Evolutionary conservation across 164 flowering plant species (phyloP), one percentile per base, ranked within the genome.

Genomic region (Warburgia ugandensis): DNA sequence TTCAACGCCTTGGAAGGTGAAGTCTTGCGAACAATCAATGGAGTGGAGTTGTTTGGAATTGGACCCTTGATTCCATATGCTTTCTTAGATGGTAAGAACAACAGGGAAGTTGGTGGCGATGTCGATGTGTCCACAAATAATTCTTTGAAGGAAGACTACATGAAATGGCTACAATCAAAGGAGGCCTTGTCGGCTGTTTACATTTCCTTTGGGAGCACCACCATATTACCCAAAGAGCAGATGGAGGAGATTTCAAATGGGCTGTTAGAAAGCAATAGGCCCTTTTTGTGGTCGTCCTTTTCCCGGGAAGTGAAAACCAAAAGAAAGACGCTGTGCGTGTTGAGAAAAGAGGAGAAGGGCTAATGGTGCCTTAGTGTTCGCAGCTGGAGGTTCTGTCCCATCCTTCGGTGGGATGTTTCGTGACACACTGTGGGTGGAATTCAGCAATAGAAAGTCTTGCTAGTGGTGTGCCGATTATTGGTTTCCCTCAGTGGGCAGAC

Each of bases 11-110:
- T 78, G 7, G 86, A 80, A 48, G 26, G 33, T 0, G 56, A 50
- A 8, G 42, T 65, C 0, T 3, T 71, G 2, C 22, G 13, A 4
- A 52, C 52, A 43, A 33, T 64, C 50, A 57, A 45, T 5, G 25
- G 40, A 13, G 11, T 55, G 2, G 59, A 65, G 0, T 0, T 73
- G 32, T 29, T 70, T 3, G 61, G 57, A 2, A 28, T 83, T 2
- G 86, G 91, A 8, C 91, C 83, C 2, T 45, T 76, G 54, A 40
- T 83, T 36, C 78, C 81, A 2, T 69, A 77, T 4, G 74, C 76
- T 12, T 67, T 62, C 31, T 37, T 61, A 9, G 73, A 66, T 25
- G 47, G 51, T 16, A 58, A 40, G 22, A 40, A 57, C 7, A 8
- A 6, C 12, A 36, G 45, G 14, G 52, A 60, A 7, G 42, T 26